Conservation (phyloP, 768 basidiomycete genomes). For the Podaxis carcinomalis region DNA sequence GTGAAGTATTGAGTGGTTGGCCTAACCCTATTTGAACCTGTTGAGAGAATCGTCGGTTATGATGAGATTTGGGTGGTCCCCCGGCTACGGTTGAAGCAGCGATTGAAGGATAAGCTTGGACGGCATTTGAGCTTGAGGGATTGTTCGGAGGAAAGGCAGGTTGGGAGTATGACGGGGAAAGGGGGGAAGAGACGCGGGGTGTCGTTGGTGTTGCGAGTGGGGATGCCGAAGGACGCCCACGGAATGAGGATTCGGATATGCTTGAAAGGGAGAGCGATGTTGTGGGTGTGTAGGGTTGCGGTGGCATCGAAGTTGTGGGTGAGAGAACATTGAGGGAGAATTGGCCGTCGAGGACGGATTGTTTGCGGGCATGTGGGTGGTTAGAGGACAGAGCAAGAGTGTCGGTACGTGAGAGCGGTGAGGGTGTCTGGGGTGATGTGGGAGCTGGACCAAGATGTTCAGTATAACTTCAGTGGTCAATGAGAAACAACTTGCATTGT, state of each 20-base stretch:
- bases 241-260: conserved; percentile 16
- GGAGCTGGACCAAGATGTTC: conserved; percentile 20
- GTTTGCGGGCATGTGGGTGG: conserved; percentile 78
- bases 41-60: conserved; percentile 14
- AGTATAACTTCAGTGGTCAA: conserved; percentile 9
- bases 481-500: conserved; percentile 15
- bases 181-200: conserved; percentile 25
- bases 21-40: conserved; percentile 42
- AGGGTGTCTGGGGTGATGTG: conserved; percentile 31
- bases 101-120: conserved; percentile 24
- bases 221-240: conserved; percentile 34
- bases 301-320: conserved; percentile 24
- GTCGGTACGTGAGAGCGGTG: conserved; percentile 47
- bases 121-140: conserved; percentile 26
- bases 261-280: conserved; percentile 26
- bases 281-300: conserved; percentile 29
- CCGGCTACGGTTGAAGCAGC: conserved; percentile 5
- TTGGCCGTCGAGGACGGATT: conserved; percentile 57
- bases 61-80: conserved; percentile 1
- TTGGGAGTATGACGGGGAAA: conserved; percentile 20
- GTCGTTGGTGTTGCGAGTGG: conserved; percentile 32
- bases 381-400: conserved; percentile 48
- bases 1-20: conserved; percentile 29
- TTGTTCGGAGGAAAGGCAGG: conserved; percentile 24
- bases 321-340: conserved; percentile 28